Conservation (phyloP, 108 stramenopile genomes). For the Nitzschia inconspicua region DNA sequence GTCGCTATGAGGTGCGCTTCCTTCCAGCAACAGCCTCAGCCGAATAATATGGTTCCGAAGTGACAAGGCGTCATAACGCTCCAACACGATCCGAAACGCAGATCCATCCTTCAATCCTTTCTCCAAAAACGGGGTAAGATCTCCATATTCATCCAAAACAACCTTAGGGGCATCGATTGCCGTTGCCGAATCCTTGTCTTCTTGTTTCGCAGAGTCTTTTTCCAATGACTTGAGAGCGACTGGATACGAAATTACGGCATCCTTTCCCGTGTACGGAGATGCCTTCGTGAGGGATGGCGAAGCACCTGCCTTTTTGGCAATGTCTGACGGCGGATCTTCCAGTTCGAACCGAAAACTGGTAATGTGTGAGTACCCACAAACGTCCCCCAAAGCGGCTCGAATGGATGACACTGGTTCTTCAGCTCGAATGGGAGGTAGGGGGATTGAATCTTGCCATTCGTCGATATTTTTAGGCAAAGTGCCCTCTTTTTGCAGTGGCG, state of each 20-base stretch:
- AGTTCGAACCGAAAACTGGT: conserved; percentile 74
- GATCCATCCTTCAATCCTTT: conserved; percentile 41
- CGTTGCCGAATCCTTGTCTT: conserved; percentile 7
- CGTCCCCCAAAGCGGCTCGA: conserved; percentile 63
- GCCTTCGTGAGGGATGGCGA: conserved; percentile 1
- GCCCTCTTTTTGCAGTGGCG: conserved; percentile 58
- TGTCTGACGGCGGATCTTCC: conserved; percentile 24
- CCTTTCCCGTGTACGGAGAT: conserved; percentile 52
- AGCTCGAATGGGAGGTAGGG: conserved; percentile 73
- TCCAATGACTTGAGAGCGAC: conserved; percentile 45
- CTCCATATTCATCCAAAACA: conserved; percentile 73
- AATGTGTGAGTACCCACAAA: conserved; percentile 67
- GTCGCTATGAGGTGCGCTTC: conserved; percentile 58
- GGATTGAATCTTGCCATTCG: conserved; percentile 26
- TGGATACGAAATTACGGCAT: conserved; percentile 63
- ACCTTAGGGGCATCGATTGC: conserved; percentile 2
- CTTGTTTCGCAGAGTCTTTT: neutral
- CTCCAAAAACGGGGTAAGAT: conserved; percentile 47
- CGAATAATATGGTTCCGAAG: conserved; percentile 65
- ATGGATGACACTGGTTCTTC: conserved; percentile 75
- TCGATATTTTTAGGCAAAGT: no score
- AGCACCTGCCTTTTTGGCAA: neutral
- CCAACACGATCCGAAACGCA: conserved; percentile 71
- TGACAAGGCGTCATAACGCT: conserved; percentile 62
- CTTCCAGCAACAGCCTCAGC: conserved; percentile 58